Evolutionary conservation across 768 basidiomycete genomes (phyloP).

Genomic region (Suillus decipiens): DNA sequence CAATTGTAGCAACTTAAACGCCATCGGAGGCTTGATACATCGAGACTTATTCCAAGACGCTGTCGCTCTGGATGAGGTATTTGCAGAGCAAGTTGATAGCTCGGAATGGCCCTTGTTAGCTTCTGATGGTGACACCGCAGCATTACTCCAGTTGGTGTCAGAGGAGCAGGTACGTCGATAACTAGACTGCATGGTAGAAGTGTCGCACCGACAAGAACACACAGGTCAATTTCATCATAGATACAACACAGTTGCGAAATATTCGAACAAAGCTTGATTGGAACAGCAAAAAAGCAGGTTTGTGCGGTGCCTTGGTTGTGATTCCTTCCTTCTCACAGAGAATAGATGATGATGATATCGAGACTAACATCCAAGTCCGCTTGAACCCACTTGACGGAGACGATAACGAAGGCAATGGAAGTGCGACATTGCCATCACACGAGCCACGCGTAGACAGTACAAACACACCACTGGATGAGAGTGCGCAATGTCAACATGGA

Average conservation of each 20-base stretch:
- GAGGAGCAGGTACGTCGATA: conserved; percentile 60
- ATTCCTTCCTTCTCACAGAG: background rate
- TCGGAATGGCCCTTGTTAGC: conserved; percentile 81
- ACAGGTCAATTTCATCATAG: conserved; percentile 74
- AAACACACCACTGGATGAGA: background rate
- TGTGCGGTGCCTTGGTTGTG: conserved; percentile 1
- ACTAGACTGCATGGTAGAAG: background rate
- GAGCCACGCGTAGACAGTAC: background rate
- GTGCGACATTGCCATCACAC: background rate
- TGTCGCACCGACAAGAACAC: background rate
- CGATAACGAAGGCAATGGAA: background rate
- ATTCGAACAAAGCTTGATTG: conserved; percentile 66
- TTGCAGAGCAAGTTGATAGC: conserved; percentile 51
- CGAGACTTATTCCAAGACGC: conserved; percentile 76
- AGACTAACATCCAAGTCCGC: conserved; percentile 59
- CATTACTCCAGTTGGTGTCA: conserved; percentile 79
- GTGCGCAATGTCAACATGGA: conserved; percentile 50
- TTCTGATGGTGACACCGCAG: conserved; percentile 79
- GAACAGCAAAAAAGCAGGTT: conserved; percentile 90
- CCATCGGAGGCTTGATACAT: conserved; percentile 62
- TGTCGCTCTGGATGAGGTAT: conserved; percentile 57
- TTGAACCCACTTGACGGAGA: conserved; percentile 5
- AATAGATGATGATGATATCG: conserved; percentile 82
- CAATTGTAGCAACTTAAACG: conserved; percentile 60
- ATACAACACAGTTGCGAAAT: conserved; percentile 59